These are phyloP conservation scores for Aspergillus novofumigatus DNA, from an alignment of 2,329 filamentous ascomycete genomes.

Conservation along the genomic window DNA sequence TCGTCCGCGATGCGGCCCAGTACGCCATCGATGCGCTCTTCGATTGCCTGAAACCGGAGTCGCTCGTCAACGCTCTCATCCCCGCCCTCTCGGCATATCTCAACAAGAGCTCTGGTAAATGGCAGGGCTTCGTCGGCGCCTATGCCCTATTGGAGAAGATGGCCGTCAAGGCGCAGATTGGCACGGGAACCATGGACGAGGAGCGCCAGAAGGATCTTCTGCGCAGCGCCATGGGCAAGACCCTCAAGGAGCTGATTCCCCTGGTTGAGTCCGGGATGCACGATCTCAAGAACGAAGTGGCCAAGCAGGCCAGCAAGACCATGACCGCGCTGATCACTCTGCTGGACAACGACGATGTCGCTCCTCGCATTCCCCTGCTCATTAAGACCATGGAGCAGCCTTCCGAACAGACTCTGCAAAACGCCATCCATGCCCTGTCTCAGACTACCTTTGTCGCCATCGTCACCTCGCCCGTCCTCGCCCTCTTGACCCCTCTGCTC, in stretches of 20 bases:
- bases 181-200: slow-evolving; percentile 77
- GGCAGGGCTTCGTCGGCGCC: slow-evolving; percentile 91
- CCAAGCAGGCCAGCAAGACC: slow-evolving; percentile 83
- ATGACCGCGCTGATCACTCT: slow-evolving; percentile 89
- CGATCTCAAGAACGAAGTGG: slow-evolving; percentile 80
- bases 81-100: slow-evolving; percentile 74
- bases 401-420: slow-evolving; percentile 80
- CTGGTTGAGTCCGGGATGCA: slow-evolving; percentile 92
- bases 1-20: slow-evolving; percentile 86
- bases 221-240: slow-evolving; percentile 78
- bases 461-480: slow-evolving; percentile 91
- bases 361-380: slow-evolving; percentile 83
- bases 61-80: slow-evolving; percentile 75
- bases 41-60: slow-evolving; percentile 71
- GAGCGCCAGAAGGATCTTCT: slow-evolving; percentile 84
- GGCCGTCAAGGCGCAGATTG: slow-evolving; percentile 89
- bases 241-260: slow-evolving; percentile 78
- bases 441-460: slow-evolving; percentile 98
- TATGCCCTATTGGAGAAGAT: slow-evolving; percentile 83
- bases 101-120: slow-evolving; percentile 81
- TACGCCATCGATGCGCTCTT: slow-evolving; percentile 92
- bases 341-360: slow-evolving; percentile 94
- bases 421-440: slow-evolving; percentile 93
- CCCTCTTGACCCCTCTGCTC: slow-evolving; percentile 87
- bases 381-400: slow-evolving; percentile 95